Evolutionary conservation across 1,284 basidiomycete genomes (phyloP).

Genomic region (Termitomyces sp.): DNA sequence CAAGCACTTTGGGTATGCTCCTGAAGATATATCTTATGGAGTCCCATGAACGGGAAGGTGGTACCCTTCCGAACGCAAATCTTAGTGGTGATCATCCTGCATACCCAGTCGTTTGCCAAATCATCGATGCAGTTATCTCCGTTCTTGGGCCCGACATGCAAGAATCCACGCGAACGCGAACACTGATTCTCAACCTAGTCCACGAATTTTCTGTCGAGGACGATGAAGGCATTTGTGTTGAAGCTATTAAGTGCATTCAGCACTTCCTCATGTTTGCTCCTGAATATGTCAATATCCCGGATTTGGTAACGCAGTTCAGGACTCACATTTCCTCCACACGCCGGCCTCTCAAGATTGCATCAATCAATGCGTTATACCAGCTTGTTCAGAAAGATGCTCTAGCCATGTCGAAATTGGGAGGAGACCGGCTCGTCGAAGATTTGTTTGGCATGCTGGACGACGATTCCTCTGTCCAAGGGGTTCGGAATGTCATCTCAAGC

Average conservation of each 20-base stretch:
- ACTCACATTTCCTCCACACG: slow-evolving; percentile 74
- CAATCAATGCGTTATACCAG: slow-evolving; percentile 94
- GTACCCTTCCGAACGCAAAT: slow-evolving; percentile 79
- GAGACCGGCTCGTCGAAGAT: slow-evolving; percentile 90
- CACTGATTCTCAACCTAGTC: slow-evolving; percentile 81
- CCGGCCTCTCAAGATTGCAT: slow-evolving; percentile 85
- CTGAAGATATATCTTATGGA: slow-evolving; percentile 89
- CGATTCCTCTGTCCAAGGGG: slow-evolving; percentile 91
- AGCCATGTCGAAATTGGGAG: slow-evolving; percentile 88
- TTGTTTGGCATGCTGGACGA: slow-evolving; percentile 93
- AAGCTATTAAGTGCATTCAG: slow-evolving; percentile 94
- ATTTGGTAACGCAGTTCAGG: slow-evolving; percentile 73
- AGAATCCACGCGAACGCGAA: slow-evolving; percentile 79
- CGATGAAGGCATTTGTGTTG: slow-evolving; percentile 86
- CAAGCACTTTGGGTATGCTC: slow-evolving; percentile 86
- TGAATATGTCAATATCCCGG: slow-evolving; percentile 74
- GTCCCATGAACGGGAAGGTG: slow-evolving; percentile 92
- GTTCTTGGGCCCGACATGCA: slow-evolving; percentile 95
- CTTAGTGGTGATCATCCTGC: slow-evolving; percentile 87
- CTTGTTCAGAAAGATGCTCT: slow-evolving; percentile 95
- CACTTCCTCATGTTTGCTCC: slow-evolving; percentile 96
- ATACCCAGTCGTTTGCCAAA: slow-evolving; percentile 87
- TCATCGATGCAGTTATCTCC: slow-evolving; percentile 90
- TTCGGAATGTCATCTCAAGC: slow-evolving; percentile 87
- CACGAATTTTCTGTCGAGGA: slow-evolving; percentile 82